Evolutionary conservation across 2,329 filamentous ascomycete species (phyloP).

Genomic region (Raffaelea ambrosiae): DNA sequence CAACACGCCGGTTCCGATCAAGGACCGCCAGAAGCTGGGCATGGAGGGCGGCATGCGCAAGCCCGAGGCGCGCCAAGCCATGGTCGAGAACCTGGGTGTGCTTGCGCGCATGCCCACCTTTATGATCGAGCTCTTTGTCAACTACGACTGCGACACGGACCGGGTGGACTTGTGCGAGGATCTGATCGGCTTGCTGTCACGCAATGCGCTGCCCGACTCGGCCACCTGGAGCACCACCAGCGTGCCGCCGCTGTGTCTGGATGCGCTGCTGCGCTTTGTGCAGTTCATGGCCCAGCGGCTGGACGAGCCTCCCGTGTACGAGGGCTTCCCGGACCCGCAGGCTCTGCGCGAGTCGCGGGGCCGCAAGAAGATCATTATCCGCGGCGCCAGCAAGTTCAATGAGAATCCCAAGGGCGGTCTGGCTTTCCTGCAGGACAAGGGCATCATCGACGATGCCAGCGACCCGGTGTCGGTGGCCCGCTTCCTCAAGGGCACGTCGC

Average conservation of each 20-base stretch:
- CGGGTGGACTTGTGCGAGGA: conserved; percentile 90
- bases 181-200: conserved; percentile 82
- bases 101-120: conserved; percentile 88
- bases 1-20: conserved; percentile 81
- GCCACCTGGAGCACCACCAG: conserved; percentile 99
- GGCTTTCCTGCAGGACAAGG: conserved; percentile 74
- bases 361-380: conserved; percentile 81
- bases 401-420: conserved; percentile 87
- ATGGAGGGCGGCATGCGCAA: conserved; percentile 86
- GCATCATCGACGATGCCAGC: conserved; percentile 69
- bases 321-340: conserved; percentile 58
- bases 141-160: conserved; percentile 95
- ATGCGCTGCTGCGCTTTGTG: conserved; percentile 82
- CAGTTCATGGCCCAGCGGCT: conserved; percentile 86
- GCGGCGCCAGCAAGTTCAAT: conserved; percentile 86
- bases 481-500: conserved; percentile 79
- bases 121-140: conserved; percentile 91
- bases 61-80: conserved; percentile 91
- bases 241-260: conserved; percentile 87
- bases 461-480: conserved; percentile 72
- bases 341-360: conserved; percentile 62
- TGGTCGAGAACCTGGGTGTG: conserved; percentile 94
- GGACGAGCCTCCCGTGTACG: conserved; percentile 55
- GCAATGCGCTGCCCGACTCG: conserved; percentile 93
- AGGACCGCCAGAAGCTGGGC: conserved; percentile 85